A percentile compares a stretch with the other conserved stretches of the same genome.
These are phyloP conservation scores for Oidiodendron maius DNA, from an alignment of 495 filamentous ascomycete genomes.

Conservation along the genomic window DNA sequence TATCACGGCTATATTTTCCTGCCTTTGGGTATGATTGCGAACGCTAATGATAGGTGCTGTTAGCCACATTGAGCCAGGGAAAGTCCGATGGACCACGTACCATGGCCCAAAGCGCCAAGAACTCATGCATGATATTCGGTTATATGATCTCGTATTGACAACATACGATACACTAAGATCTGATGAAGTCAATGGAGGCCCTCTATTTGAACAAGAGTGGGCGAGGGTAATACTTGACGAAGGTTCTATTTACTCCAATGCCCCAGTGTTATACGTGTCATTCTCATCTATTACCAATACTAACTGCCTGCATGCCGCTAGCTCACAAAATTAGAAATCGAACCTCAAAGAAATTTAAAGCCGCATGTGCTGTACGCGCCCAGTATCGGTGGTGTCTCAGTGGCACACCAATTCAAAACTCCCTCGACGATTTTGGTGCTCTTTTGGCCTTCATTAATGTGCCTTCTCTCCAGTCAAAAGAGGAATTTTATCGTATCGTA, in stretches of 20 bases:
- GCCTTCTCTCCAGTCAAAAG: conserved; percentile 12
- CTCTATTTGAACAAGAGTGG: neutral
- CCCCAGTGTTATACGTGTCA: no score
- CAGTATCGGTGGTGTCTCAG: conserved; percentile 76
- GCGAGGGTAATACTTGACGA: neutral
- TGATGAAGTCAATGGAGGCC: neutral
- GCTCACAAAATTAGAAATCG: conserved; percentile 73
- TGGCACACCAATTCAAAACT: conserved; percentile 65
- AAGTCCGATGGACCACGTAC: neutral
- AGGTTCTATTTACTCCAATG: neutral
- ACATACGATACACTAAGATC: conserved; percentile 4
- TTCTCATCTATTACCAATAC: no score
- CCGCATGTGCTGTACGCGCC: conserved; percentile 60
- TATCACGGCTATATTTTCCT: neutral
- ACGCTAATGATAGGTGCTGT: neutral
- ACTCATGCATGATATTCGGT: neutral
- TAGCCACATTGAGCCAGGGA: conserved; percentile 1
- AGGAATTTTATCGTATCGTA: conserved; percentile 10
- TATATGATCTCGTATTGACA: conserved; percentile 1
- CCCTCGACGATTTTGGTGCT: conserved; percentile 39
- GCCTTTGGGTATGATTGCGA: neutral
- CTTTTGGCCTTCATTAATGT: conserved; percentile 39
- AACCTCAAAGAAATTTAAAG: conserved; percentile 58
- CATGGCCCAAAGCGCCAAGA: neutral
- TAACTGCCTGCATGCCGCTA: conserved; percentile 3